Conservation (phyloP, 2,329 filamentous ascomycete species). For the Pseudopyrenochaeta lycopersici region DNA sequence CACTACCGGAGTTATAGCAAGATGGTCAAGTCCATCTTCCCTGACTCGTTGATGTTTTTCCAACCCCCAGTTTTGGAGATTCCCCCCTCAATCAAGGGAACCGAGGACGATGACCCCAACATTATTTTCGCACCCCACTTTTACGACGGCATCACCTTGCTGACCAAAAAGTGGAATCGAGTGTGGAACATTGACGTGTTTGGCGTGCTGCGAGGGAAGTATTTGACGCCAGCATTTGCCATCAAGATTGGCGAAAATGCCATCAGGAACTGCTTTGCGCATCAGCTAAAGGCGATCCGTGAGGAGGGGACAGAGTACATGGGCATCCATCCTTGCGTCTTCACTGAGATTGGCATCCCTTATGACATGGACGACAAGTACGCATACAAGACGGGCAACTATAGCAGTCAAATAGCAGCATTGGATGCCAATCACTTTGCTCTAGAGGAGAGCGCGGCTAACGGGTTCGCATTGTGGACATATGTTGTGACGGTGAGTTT, state of each 20-base stretch:
- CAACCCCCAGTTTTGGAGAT: constrained; percentile 93
- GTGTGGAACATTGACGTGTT: constrained; percentile 97
- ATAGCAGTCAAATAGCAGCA: constrained; percentile 88
- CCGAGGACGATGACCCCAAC: constrained; percentile 84
- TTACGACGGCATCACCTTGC: constrained; percentile 94
- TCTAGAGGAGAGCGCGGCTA: constrained; percentile 81
- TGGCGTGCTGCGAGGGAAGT: constrained; percentile 87
- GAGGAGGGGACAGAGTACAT: constrained; percentile 89
- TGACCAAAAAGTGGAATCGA: constrained; percentile 98
- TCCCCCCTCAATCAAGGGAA: constrained; percentile 86
- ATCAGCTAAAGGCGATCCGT: constrained; percentile 83
- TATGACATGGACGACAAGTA: constrained; percentile 99
- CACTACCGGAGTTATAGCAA: constrained; percentile 81
- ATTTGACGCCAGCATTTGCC: constrained; percentile 87
- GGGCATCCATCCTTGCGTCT: constrained; percentile 86
- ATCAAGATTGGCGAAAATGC: constrained; percentile 93
- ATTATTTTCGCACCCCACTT: constrained; percentile 96
- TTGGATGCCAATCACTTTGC: constrained; percentile 97
- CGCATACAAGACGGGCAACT: constrained; percentile 95
- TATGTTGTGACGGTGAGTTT: constrained; percentile 74
- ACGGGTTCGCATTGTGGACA: constrained; percentile 89
- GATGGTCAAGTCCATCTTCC: constrained; percentile 77
- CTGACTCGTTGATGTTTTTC: constrained; percentile 85
- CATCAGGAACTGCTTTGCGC: constrained; percentile 90
- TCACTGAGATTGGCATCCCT: constrained; percentile 96